These are phyloP conservation scores for Picea glauca DNA, from an alignment of 75 land plant species.

Conservation along the genomic window DNA sequence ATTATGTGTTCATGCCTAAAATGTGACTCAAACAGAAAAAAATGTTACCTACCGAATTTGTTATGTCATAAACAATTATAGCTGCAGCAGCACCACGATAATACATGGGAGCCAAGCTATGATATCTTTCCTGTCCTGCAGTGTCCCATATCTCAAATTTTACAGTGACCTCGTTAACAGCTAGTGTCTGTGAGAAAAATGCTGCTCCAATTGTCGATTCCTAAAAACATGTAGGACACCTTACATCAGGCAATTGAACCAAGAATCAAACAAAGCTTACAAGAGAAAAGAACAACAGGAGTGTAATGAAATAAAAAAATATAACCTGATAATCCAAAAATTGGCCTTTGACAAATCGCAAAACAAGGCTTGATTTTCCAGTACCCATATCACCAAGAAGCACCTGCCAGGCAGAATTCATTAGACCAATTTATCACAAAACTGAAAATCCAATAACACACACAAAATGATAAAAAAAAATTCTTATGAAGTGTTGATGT, in stretches of 20 bases:
- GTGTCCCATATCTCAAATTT: slow-evolving; percentile 99
- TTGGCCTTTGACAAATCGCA: slow-evolving; percentile 50
- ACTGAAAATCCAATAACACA: too few relatives aligned
- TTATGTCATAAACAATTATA: slow-evolving; percentile 81
- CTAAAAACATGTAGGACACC: too few relatives aligned
- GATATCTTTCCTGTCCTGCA: slow-evolving; percentile 97
- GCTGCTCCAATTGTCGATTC: slow-evolving; percentile 97
- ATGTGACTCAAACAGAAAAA: too few relatives aligned
- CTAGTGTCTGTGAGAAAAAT: slow-evolving; percentile 90
- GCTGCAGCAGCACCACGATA: slow-evolving; percentile 97
- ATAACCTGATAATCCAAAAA: slow-evolving; percentile 29
- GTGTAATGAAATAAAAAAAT: too few relatives aligned
- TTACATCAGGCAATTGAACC: too few relatives aligned
- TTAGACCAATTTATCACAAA: too few relatives aligned
- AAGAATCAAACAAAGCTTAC: too few relatives aligned
- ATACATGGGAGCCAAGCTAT: slow-evolving; percentile 97
- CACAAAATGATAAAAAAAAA: too few relatives aligned
- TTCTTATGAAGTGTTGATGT: too few relatives aligned
- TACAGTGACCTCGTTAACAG: slow-evolving; percentile 78
- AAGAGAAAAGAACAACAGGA: too few relatives aligned
- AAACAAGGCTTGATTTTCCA: slow-evolving; percentile 45
- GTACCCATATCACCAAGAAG: slow-evolving; percentile 51
- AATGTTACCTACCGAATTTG: too few relatives aligned
- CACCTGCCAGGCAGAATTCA: slow-evolving; percentile 1
- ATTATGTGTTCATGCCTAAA: too few relatives aligned